Evolutionary conservation across 208 protist species (phyloP), one percentile per base, ranked within the genome.

Genomic region (Angomonas deanei): DNA sequence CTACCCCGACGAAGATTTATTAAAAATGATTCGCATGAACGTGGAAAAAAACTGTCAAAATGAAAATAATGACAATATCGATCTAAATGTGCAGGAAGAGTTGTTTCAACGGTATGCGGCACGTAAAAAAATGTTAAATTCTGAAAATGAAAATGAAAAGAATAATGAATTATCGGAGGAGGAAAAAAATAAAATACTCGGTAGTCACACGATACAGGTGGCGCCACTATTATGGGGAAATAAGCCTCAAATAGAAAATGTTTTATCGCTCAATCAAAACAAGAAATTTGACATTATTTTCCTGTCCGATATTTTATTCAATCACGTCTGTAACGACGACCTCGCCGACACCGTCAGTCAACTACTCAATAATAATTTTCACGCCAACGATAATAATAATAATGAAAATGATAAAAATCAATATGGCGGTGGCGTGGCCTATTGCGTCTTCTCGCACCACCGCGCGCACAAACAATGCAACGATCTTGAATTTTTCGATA

Each of bases 281-380:
- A 34, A 10, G 13, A 83, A 87, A 56, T 96, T 84, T 66, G 90
- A 96, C 61, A 60, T 92, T 28, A 63, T 96, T 23, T 72, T 96
- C 28, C 71, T 96, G 23, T 96, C 90, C n/a, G 90, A 96, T 61
- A 93, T 96, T 70, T 63, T 96, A 15, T 96, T 96, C 75, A 96
- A 96, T 54, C 90, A 96, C 65, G 70, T 96, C 27, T 96, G 90
- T 70, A 92, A 96, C 72, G 82, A 88, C 49, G 83, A 90, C 70
- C 74, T 96, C 38, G 78, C 72, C 10, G 77, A 85, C 46, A 93
- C 90, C 2, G 64, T 96, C 24, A 76, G 64, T 10, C 62, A 46
- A 26, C 52, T 82, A 47, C 71, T 92, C 42, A 30, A 38, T 6
- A 30, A 50, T 4, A 3, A 26, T 3, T 8, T 32, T 28, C 50